A percentile compares a stretch with the other conserved stretches of the same genome.
Evolutionary conservation across 805 yeast genomes (phyloP).

Genomic region (Zygosaccharomyces rouxii): DNA sequence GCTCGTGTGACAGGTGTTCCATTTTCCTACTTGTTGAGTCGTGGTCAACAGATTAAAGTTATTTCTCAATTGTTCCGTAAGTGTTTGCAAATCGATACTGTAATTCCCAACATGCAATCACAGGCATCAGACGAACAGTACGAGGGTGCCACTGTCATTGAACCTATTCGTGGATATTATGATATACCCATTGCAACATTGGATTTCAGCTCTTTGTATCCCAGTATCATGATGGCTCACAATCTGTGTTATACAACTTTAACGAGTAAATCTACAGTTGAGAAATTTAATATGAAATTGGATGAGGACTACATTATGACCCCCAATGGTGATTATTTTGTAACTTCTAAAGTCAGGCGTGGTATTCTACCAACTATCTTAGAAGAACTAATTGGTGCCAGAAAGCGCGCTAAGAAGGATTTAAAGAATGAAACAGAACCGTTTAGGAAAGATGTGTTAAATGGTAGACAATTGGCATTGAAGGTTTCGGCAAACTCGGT

Average conservation of each 20-base stretch:
- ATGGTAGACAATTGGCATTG: conserved; percentile 95
- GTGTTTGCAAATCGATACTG: conserved; percentile 79
- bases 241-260: conserved; percentile 93
- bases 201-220: conserved; percentile 96
- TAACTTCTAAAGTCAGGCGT: conserved; percentile 59
- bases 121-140: conserved; percentile 85
- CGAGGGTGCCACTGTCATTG: conserved; percentile 99
- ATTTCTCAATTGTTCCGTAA: conserved; percentile 92
- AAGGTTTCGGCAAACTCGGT: conserved; percentile 98
- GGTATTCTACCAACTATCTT: conserved; percentile 92
- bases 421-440: conserved; percentile 92
- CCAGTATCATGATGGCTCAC: conserved; percentile 99
- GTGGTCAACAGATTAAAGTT: conserved; percentile 98
- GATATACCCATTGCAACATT: conserved; percentile 96
- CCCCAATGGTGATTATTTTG: conserved; percentile 91
- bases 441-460: conserved; percentile 84
- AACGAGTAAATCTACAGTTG: conserved; percentile 62
- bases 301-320: conserved; percentile 78
- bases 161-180: conserved; percentile 92
- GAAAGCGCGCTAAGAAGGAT: conserved; percentile 89
- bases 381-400: conserved; percentile 81
- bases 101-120: conserved; percentile 82
- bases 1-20: conserved; percentile 99
- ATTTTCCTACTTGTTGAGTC: conserved; percentile 74
- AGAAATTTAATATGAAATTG: conserved; percentile 56